Base-by-base conservation (phyloP, 2,329 filamentous ascomycete species). In the Arthrobotrys pseudoclavata region DNA sequence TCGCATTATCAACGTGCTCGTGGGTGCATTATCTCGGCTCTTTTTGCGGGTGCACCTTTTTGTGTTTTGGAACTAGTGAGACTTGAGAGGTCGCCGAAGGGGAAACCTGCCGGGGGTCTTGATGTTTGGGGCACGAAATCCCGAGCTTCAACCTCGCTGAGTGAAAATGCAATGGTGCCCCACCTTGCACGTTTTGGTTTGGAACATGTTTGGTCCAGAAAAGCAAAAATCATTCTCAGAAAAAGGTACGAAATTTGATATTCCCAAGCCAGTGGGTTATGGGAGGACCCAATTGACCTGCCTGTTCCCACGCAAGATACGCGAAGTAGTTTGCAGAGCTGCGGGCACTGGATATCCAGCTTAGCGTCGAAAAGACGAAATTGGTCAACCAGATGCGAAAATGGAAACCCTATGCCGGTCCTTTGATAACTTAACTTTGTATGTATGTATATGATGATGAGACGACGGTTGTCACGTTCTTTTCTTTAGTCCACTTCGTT, bases 51-150 rank as follows among this genome's bases (percentile, higher is more conserved):
- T 64, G 26, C 20, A 50, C 31, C 50, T 45, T 57, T 40, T 18
- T 69, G 40, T 50, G n/a, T 57, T 69, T 76, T 47, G 71, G 71
- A 57, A 55, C 55, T 76, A 69, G 71, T 60, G 29, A 37, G 55
- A 64, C 57, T 31, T 24, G 29, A 40, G 55, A 70, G 72, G 72
- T 76, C 72, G 72, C 72, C 72, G 72, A 76, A 67, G 57, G 42
- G 37, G 31, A 29, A 55, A 42, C 68, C 57, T 72, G 40, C 45
- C 31, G 63, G 50, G 62, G 31, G n/a, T 45, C 47, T 40, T 53
- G 53, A 26, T 42, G 47, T n/a, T 60, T 60, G 55, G 55, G 55
- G 34, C 22, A n/a, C 37, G n/a, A 42, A 47, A 53, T 55, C 55
- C 57, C 53, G 31, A 45, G 47, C 60, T 42, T 63, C 34, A 24